phyloP scores from a whole-genome alignment of 2,329 filamentous ascomycete species.

The Trichoderma koningii region DNA sequence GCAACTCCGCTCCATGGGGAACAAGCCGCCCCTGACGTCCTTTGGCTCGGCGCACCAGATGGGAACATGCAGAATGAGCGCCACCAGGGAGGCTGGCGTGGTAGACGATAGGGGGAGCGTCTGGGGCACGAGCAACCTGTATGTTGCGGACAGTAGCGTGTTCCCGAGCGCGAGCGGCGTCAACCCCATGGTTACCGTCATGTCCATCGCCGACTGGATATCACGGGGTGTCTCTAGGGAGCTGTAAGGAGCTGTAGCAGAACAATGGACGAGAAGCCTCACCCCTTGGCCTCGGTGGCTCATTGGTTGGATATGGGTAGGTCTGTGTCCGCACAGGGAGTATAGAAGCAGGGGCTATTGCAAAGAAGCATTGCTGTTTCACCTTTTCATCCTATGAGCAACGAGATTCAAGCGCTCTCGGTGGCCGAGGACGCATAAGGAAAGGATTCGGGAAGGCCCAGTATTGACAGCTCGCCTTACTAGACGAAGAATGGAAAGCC shows the following conservation, averaged over 20 bases:
- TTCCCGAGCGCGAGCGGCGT: conserved; percentile 77
- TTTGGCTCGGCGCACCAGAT: conserved; percentile 79
- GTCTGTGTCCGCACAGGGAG: background rate
- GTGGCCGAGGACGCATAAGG: conserved; percentile 4
- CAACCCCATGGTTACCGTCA: conserved; percentile 78
- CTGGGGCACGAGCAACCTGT: conserved; percentile 67
- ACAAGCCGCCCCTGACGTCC: conserved; percentile 52
- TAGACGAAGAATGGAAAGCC: conserved; percentile 19
- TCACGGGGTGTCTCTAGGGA: conserved; percentile 58
- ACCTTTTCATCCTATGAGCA: conserved; percentile 18
- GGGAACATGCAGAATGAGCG: conserved; percentile 74
- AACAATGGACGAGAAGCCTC: conserved; percentile 1
- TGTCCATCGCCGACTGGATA: conserved; percentile 70
- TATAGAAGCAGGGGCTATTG: conserved; percentile 7
- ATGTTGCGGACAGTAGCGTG: conserved; percentile 73
- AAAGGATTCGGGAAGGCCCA: conserved; percentile 17
- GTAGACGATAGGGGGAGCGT: conserved; percentile 61
- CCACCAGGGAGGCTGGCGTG: conserved; percentile 53
- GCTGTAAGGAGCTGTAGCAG: conserved; percentile 28
- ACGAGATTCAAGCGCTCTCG: conserved; percentile 24
- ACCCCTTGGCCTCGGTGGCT: background rate
- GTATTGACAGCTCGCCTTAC: conserved; percentile 17
- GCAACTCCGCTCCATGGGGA: conserved; percentile 51
- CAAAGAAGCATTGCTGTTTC: conserved; percentile 15
- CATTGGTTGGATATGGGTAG: conserved; percentile 3